phyloP scores from a whole-genome alignment of 345 rosid genomes.

The Salix arbutifolia region DNA sequence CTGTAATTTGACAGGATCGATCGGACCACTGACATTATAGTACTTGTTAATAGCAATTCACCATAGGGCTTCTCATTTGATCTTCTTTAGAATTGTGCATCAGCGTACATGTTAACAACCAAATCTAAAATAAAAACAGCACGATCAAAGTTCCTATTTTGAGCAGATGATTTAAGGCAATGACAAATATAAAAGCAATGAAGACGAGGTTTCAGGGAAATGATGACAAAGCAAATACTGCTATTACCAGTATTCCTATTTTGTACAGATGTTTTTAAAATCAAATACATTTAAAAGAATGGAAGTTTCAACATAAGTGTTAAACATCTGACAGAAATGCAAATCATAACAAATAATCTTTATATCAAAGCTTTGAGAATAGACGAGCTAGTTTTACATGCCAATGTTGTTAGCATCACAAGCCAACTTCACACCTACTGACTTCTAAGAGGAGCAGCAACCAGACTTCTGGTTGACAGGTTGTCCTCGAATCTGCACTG shows the following conservation, averaged over 20 bases:
- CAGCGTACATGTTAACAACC: too few relatives aligned
- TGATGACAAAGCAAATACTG: slow-evolving; percentile 18
- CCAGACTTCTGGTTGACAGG: slow-evolving; percentile 62
- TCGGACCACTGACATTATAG: too few relatives aligned
- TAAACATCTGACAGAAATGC: slow-evolving; percentile 20
- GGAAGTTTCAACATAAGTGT: slow-evolving; percentile 20
- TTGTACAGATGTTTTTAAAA: slow-evolving; percentile 45
- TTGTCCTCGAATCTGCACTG: slow-evolving; percentile 70
- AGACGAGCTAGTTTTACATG: slow-evolving; percentile 43
- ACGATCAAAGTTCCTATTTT: too few relatives aligned
- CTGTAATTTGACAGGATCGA: too few relatives aligned
- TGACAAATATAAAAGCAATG: too few relatives aligned
- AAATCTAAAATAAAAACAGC: too few relatives aligned
- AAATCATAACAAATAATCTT: slow-evolving; percentile 28
- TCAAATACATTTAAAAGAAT: slow-evolving; percentile 57
- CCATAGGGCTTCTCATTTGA: too few relatives aligned
- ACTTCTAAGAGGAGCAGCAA: slow-evolving; percentile 59
- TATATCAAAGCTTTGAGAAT: slow-evolving; percentile 24
- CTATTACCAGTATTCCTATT: slow-evolving; percentile 40
- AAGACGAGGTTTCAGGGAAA: background rate
- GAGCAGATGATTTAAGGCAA: too few relatives aligned
- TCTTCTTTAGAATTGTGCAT: too few relatives aligned
- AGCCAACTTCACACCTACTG: slow-evolving; percentile 1
- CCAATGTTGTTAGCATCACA: slow-evolving; percentile 25
- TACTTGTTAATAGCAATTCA: too few relatives aligned